Evolutionary conservation across 2,329 filamentous ascomycete species (phyloP).

Genomic region (Alternaria alternata): DNA sequence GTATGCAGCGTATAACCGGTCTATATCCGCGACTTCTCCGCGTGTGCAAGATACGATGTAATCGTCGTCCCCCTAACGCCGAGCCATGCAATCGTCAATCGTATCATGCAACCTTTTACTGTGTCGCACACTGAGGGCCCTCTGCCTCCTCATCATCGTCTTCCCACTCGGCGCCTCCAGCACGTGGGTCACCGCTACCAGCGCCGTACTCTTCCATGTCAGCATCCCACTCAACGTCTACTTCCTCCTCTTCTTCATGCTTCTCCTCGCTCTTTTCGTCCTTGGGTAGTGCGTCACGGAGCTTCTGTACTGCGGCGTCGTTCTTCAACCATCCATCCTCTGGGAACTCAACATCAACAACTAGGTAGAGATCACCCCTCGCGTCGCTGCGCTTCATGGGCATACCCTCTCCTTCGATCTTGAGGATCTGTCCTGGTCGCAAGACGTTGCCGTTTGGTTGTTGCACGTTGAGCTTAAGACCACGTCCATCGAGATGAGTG

Average conservation of each 20-base stretch:
- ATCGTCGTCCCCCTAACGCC: slow-evolving; percentile 29
- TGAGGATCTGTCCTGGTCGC: slow-evolving; percentile 83
- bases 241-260: slow-evolving; percentile 79
- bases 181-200: slow-evolving; percentile 72
- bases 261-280: slow-evolving; percentile 66
- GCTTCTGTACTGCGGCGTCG: slow-evolving; percentile 72
- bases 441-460: slow-evolving; percentile 77
- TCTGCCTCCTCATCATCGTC: slow-evolving; percentile 69
- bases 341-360: slow-evolving; percentile 88
- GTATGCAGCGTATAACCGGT: neutral
- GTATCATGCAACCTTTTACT: slow-evolving; percentile 57
- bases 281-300: slow-evolving; percentile 77
- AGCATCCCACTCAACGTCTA: slow-evolving; percentile 83
- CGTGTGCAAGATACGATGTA: slow-evolving; percentile 8
- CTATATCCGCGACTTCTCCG: slow-evolving; percentile 3
- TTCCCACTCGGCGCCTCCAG: slow-evolving; percentile 73
- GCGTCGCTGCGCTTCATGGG: slow-evolving; percentile 84
- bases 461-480: slow-evolving; percentile 81
- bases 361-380: slow-evolving; percentile 86
- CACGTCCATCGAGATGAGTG: slow-evolving; percentile 91
- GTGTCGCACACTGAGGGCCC: slow-evolving; percentile 75
- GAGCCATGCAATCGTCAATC: slow-evolving; percentile 34
- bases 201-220: slow-evolving; percentile 86
- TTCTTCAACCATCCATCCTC: slow-evolving; percentile 80
- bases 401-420: slow-evolving; percentile 91